Conservation (phyloP, 148 eudicot species). For the Pouteria glomerata region DNA sequence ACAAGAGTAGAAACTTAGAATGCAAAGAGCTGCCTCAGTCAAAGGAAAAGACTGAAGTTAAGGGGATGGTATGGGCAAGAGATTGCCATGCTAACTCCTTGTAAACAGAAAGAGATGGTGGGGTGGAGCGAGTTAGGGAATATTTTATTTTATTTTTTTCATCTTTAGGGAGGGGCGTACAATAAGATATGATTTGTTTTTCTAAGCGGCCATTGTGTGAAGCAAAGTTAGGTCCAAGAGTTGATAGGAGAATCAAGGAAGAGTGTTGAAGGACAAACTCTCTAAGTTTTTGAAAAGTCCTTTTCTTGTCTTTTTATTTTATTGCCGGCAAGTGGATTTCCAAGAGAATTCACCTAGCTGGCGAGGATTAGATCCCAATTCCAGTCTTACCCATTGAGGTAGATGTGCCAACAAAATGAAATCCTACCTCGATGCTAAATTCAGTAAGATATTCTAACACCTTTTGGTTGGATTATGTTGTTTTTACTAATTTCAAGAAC, state of each 20-base stretch:
- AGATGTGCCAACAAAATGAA: conserved; percentile 26
- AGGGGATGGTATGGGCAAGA: conserved; percentile 30
- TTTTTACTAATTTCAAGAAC: conserved; percentile 8
- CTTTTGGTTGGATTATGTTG: conserved; percentile 17
- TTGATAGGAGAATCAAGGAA: conserved; percentile 14
- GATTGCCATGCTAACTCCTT: conserved; percentile 26
- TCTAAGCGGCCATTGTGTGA: too few species aligned
- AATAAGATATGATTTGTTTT: too few species aligned
- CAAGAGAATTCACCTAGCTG: conserved; percentile 17
- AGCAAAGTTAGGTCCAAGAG: background rate
- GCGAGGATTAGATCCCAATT: conserved; percentile 34
- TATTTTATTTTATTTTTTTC: conserved; percentile 16
- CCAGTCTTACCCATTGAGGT: conserved; percentile 18
- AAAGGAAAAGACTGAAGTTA: conserved; percentile 23
- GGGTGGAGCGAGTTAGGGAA: conserved; percentile 36
- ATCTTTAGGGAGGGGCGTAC: background rate
- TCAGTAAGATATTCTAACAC: conserved; percentile 21
- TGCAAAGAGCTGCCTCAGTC: conserved; percentile 10
- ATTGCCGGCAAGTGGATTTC: conserved; percentile 33
- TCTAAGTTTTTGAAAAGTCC: conserved; percentile 16
- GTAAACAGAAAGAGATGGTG: conserved; percentile 16
- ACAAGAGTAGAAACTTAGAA: background rate
- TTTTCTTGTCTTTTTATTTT: conserved; percentile 24
- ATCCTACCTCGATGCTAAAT: conserved; percentile 3
- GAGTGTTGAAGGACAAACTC: conserved; percentile 13